phyloP scores from a whole-genome alignment of 2,329 filamentous ascomycete species.

The Reticulascus tulasneorum region DNA sequence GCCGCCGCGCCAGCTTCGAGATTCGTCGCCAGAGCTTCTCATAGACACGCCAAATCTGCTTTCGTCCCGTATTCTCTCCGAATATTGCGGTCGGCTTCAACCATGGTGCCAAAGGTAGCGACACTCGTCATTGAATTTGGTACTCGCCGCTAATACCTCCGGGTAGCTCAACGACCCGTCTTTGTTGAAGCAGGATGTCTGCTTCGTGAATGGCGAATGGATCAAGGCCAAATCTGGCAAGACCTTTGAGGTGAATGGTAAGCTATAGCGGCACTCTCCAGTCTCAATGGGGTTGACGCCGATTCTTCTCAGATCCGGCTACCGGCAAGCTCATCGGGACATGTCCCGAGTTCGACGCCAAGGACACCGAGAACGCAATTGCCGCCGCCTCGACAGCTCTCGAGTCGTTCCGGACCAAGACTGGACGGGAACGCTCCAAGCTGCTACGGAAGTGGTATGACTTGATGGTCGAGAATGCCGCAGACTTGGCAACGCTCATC shows the following conservation, averaged over 20 bases:
- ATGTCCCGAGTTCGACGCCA: conserved; percentile 75
- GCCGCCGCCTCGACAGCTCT: conserved; percentile 76
- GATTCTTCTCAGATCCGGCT: conserved; percentile 75
- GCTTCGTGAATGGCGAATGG: conserved; percentile 93
- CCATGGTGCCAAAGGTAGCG: conserved; percentile 42
- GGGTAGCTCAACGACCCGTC: conserved; percentile 70
- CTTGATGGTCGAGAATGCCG: conserved; percentile 70
- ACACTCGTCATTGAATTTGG: not conserved
- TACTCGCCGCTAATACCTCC: conserved; percentile 1
- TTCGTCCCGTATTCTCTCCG: conserved; percentile 19
- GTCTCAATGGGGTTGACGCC: too few species aligned
- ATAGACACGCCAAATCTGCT: conserved; percentile 3
- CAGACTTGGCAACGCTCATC: conserved; percentile 78
- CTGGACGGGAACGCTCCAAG: conserved; percentile 69
- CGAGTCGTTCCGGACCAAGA: conserved; percentile 64
- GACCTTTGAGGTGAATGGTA: conserved; percentile 83
- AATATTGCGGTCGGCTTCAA: conserved; percentile 44
- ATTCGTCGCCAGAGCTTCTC: conserved; percentile 6
- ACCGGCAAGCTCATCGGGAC: conserved; percentile 77
- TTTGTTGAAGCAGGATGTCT: conserved; percentile 76
- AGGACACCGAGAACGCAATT: conserved; percentile 79
- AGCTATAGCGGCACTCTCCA: too few species aligned
- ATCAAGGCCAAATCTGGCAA: conserved; percentile 78
- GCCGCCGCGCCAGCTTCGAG: conserved; percentile 11
- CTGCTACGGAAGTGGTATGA: conserved; percentile 79